Evolutionary conservation across 2,329 filamentous ascomycete genomes (phyloP).

Genomic region (Falciphora oryzae): DNA sequence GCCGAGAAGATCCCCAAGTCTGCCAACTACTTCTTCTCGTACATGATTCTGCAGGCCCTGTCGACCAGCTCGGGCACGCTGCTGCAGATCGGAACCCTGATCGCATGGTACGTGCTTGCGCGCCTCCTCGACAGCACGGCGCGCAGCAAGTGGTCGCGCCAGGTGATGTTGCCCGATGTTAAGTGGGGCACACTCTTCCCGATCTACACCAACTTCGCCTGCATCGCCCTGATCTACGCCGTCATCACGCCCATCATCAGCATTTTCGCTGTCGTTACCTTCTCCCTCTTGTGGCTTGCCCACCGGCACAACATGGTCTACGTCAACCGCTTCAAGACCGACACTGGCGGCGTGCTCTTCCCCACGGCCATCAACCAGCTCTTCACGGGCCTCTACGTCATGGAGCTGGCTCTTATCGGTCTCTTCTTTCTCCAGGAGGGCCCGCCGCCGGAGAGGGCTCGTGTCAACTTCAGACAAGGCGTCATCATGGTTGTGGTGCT

Average conservation of each 20-base stretch:
- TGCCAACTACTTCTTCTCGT: slow-evolving; percentile 97
- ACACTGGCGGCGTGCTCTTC: slow-evolving; percentile 90
- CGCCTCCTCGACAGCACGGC: slow-evolving; percentile 78
- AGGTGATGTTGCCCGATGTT: slow-evolving; percentile 70
- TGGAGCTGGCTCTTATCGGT: slow-evolving; percentile 86
- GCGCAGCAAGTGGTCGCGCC: slow-evolving; percentile 76
- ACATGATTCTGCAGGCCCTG: slow-evolving; percentile 92
- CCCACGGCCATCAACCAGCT: slow-evolving; percentile 91
- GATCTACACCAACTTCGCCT: slow-evolving; percentile 93
- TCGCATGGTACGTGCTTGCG: slow-evolving; percentile 76
- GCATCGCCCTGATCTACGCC: slow-evolving; percentile 84
- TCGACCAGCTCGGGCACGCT: slow-evolving; percentile 86
- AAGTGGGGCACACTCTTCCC: slow-evolving; percentile 94
- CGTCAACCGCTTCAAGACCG: slow-evolving; percentile 80
- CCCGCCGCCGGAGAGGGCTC: slow-evolving; percentile 35
- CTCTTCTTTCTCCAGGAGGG: slow-evolving; percentile 79
- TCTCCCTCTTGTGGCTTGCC: slow-evolving; percentile 85
- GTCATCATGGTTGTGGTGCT: slow-evolving; percentile 76
- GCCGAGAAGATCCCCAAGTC: slow-evolving; percentile 77
- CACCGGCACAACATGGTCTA: slow-evolving; percentile 97
- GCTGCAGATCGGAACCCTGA: slow-evolving; percentile 72
- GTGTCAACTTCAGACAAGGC: slow-evolving; percentile 47
- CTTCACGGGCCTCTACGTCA: slow-evolving; percentile 90
- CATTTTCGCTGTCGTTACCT: slow-evolving; percentile 89
- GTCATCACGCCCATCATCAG: slow-evolving; percentile 87